A percentile compares a stretch with the other conserved stretches of the same genome.
These are phyloP conservation scores for Arxiozyma telluris DNA, from an alignment of 1,139 yeast genomes.

Conservation along the genomic window DNA sequence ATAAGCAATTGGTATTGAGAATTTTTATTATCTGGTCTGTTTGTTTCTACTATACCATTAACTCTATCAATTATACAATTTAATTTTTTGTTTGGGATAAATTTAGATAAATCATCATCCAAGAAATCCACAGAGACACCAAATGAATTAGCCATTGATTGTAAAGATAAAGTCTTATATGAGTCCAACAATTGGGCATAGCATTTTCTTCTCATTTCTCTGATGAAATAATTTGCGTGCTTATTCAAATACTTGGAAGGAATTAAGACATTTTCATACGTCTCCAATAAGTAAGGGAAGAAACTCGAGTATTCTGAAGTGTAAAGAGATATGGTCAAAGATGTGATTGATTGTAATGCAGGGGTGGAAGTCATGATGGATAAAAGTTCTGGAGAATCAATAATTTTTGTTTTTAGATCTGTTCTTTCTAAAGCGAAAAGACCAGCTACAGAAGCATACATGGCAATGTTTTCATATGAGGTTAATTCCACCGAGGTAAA, in stretches of 20 bases:
- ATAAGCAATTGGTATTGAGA: slow-evolving; percentile 83
- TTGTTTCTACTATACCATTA: slow-evolving; percentile 90
- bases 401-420: slow-evolving; percentile 71
- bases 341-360: slow-evolving; percentile 69
- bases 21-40: slow-evolving; percentile 92
- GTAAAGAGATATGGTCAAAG: slow-evolving; percentile 79
- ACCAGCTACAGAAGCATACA: slow-evolving; percentile 81
- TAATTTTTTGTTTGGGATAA: slow-evolving; percentile 86
- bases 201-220: slow-evolving; percentile 94
- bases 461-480: slow-evolving; percentile 82
- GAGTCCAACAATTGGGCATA: slow-evolving; percentile 91
- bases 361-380: slow-evolving; percentile 68
- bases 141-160: slow-evolving; percentile 90
- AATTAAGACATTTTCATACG: slow-evolving; percentile 64
- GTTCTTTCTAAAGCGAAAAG: slow-evolving; percentile 74
- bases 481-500: slow-evolving; percentile 93
- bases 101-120: slow-evolving; percentile 73
- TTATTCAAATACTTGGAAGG: slow-evolving; percentile 68
- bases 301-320: slow-evolving; percentile 80
- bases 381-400: slow-evolving; percentile 90
- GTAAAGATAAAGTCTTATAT: slow-evolving; percentile 79
- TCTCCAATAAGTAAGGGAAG: slow-evolving; percentile 69
- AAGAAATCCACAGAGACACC: slow-evolving; percentile 80
- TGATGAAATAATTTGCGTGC: slow-evolving; percentile 74
- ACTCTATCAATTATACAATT: slow-evolving; percentile 95